Conservation (phyloP, 371 early-diverging fungal genomes). For the Rhizopus sp. region DNA sequence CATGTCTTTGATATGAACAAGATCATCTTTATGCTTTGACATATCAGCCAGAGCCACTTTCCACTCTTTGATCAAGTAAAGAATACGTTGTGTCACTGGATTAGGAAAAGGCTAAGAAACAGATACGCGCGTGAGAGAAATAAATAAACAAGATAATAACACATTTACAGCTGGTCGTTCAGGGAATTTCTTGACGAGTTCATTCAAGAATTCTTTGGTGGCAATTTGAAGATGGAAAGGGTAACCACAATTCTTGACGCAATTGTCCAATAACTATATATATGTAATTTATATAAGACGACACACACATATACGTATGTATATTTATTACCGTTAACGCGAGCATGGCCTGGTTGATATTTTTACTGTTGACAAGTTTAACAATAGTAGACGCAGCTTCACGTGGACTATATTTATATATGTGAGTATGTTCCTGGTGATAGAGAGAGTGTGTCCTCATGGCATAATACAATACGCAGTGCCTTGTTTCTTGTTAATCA, state of each 20-base stretch:
- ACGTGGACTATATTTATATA: conserved; percentile 63
- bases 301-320: not conserved
- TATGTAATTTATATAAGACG: not conserved
- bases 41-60: conserved; percentile 82
- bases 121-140: not conserved
- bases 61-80: conserved; percentile 96
- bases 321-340: conserved; percentile 68
- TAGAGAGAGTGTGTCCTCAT: not conserved
- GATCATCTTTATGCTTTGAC: conserved; percentile 90
- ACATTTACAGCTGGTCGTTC: conserved; percentile 79
- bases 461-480: conserved; percentile 62
- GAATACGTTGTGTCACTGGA: conserved; percentile 78
- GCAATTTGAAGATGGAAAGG: conserved; percentile 95
- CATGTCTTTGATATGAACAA: conserved; percentile 94
- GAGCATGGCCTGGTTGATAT: conserved; percentile 71
- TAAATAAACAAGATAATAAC: not conserved
- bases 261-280: conserved; percentile 85
- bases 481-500: conserved; percentile 88
- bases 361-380: conserved; percentile 76
- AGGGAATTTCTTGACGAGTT: conserved; percentile 93
- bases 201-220: conserved; percentile 95
- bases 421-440: not conserved
- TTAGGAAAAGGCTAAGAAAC: conserved; percentile 46
- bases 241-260: conserved; percentile 97
- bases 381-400: conserved; percentile 88